These are phyloP conservation scores for Auxenochlorella protothecoides DNA, from an alignment of 139 green algal species.

Conservation along the genomic window DNA sequence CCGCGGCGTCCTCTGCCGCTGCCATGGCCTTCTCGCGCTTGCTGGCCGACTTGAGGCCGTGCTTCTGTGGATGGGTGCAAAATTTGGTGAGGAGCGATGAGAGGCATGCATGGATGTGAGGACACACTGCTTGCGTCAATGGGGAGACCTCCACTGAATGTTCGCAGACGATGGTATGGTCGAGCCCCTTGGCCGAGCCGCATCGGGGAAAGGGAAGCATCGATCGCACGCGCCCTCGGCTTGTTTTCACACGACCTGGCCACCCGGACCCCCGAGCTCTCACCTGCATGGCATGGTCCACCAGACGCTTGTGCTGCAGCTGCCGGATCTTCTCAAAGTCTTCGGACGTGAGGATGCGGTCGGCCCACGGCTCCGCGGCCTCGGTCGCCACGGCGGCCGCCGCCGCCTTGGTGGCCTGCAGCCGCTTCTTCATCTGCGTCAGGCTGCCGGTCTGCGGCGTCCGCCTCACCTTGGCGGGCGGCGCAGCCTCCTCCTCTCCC, in stretches of 20 bases:
- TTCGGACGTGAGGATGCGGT: slow-evolving; percentile 64
- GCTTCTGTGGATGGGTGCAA: slow-evolving; percentile 26
- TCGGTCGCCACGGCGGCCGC: neutral
- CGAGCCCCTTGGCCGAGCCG: too few relatives aligned
- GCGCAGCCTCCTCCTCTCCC: slow-evolving; percentile 8
- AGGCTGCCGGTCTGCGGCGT: slow-evolving; percentile 20
- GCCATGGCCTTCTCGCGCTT: slow-evolving; percentile 34
- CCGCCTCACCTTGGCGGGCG: neutral
- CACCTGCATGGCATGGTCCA: slow-evolving; percentile 55
- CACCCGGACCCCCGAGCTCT: neutral
- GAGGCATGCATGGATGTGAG: too few relatives aligned
- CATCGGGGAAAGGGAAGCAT: too few relatives aligned
- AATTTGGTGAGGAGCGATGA: too few relatives aligned
- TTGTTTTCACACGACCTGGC: too few relatives aligned
- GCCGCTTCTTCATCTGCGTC: slow-evolving; percentile 24
- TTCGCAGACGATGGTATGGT: too few relatives aligned
- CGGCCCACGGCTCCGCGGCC: slow-evolving; percentile 17
- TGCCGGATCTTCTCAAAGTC: slow-evolving; percentile 78
- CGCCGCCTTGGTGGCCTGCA: slow-evolving; percentile 14
- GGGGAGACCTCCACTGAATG: too few relatives aligned
- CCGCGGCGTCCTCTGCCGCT: slow-evolving; percentile 65
- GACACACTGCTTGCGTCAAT: too few relatives aligned
- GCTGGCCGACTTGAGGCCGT: slow-evolving; percentile 63
- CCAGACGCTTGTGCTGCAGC: slow-evolving; percentile 34
- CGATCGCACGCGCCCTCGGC: too few relatives aligned